Evolutionary conservation across 2,329 filamentous ascomycete species (phyloP).

Genomic region (Sclerotinia nivalis): DNA sequence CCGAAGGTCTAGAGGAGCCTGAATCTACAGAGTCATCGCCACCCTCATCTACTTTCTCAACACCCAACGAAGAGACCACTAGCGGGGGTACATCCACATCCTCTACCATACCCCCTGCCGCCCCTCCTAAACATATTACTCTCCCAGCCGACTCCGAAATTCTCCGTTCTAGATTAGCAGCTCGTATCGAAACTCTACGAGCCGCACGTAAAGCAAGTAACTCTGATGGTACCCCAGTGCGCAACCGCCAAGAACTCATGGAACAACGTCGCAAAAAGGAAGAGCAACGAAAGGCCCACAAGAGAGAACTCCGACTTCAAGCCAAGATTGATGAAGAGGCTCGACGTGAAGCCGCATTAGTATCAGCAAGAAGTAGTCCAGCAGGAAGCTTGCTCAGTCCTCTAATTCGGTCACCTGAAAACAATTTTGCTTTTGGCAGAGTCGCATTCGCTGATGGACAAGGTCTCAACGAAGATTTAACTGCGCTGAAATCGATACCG

Average conservation of each 20-base stretch:
- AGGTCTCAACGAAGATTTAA: constrained; percentile 70
- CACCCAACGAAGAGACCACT: constrained; percentile 58
- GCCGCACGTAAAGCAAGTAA: constrained; percentile 86
- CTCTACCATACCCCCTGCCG: constrained; percentile 60
- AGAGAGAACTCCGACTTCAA: constrained; percentile 77
- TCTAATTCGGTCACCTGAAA: constrained; percentile 54
- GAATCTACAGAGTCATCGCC: constrained; percentile 45
- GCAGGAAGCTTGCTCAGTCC: constrained; percentile 56
- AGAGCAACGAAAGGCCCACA: constrained; percentile 80
- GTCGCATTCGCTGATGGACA: constrained; percentile 89
- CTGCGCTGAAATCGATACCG: constrained; percentile 61
- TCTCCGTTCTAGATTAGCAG: constrained; percentile 75
- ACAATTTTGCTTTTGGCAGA: constrained; percentile 84
- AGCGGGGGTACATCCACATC: constrained; percentile 69
- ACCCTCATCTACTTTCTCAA: constrained; percentile 56
- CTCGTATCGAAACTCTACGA: constrained; percentile 81
- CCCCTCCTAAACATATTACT: constrained; percentile 66
- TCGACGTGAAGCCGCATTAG: constrained; percentile 62
- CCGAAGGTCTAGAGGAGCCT: constrained; percentile 50
- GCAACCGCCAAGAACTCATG: constrained; percentile 87
- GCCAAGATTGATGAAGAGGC: constrained; percentile 78
- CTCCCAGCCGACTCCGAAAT: constrained; percentile 71
- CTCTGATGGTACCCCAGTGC: constrained; percentile 75
- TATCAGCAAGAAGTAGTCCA: constrained; percentile 61
- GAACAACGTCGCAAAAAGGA: constrained; percentile 87